Conservation (phyloP, 441 rosid genomes). For the Arabidopsis hybrid region DNA sequence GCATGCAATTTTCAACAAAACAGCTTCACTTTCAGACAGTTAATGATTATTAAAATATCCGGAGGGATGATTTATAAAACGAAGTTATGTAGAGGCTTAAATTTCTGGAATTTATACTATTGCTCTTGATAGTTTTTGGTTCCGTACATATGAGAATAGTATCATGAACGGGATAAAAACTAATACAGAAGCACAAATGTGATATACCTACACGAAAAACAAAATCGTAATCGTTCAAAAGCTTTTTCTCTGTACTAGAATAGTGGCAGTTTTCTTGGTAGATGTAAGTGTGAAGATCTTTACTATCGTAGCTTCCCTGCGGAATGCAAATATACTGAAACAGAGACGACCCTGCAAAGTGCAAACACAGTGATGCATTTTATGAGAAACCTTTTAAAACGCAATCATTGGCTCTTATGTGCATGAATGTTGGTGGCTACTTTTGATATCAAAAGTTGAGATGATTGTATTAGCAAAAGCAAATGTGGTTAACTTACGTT, state of each 20-base stretch:
- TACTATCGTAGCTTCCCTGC: slow-evolving; percentile 62
- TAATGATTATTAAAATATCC: background rate
- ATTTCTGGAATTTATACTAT: background rate
- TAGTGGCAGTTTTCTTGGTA: background rate
- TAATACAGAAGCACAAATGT: slow-evolving; percentile 3
- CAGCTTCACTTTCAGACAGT: slow-evolving; percentile 25
- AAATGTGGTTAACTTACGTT: slow-evolving; percentile 57
- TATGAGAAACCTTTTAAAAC: slow-evolving; percentile 12
- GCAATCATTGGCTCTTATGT: slow-evolving; percentile 14
- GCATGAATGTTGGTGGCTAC: slow-evolving; percentile 15
- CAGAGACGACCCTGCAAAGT: slow-evolving; percentile 81
- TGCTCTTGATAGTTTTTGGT: slow-evolving; percentile 1
- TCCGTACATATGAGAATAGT: background rate
- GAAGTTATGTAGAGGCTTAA: background rate
- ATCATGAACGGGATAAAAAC: background rate
- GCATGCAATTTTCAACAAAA: slow-evolving; percentile 44
- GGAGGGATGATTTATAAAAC: background rate
- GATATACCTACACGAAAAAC: slow-evolving; percentile 36
- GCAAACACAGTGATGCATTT: slow-evolving; percentile 23
- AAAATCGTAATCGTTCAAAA: slow-evolving; percentile 22
- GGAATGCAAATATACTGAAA: slow-evolving; percentile 78
- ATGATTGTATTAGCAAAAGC: slow-evolving; percentile 15
- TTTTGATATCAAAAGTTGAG: slow-evolving; percentile 1
- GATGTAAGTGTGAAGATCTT: background rate
- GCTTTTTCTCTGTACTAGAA: slow-evolving; percentile 32